These are phyloP conservation scores for Lycium ferocissimum DNA, from an alignment of 257 asterid species.

Conservation along the genomic window DNA sequence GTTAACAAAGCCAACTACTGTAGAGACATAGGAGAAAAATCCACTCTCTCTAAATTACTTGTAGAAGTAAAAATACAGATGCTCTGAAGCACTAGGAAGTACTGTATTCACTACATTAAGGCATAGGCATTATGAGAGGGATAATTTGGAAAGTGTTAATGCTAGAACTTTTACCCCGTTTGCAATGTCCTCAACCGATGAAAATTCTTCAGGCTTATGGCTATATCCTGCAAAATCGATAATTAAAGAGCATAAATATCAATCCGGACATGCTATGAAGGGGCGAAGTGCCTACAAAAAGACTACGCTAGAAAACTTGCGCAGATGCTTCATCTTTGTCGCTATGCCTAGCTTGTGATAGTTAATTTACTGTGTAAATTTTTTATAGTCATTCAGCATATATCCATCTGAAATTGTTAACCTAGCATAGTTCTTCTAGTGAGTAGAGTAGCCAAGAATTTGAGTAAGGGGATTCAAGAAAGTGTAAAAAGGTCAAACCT, in stretches of 20 bases:
- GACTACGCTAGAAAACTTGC: not conserved
- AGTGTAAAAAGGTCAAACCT: not conserved
- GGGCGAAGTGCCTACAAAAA: not conserved
- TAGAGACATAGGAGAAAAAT: not conserved
- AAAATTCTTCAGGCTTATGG: slow-evolving; percentile 86
- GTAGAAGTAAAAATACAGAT: slow-evolving; percentile 13
- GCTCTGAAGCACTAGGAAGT: not conserved
- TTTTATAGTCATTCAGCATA: not conserved
- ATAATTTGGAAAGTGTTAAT: slow-evolving; percentile 61
- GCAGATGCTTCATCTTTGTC: not conserved
- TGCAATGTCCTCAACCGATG: slow-evolving; percentile 57
- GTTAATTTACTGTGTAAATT: not conserved
- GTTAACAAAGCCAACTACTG: not conserved
- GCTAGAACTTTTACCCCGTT: slow-evolving; percentile 85
- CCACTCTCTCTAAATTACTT: not conserved
- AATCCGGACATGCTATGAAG: not conserved
- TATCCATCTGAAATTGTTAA: not conserved
- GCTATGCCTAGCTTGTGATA: not conserved
- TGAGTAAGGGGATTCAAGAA: not conserved
- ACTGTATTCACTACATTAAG: not conserved
- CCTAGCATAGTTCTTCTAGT: not conserved
- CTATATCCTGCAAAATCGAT: slow-evolving; percentile 54
- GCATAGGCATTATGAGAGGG: slow-evolving; percentile 40
- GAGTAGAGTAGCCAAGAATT: not conserved
- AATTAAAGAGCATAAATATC: slow-evolving; percentile 2